Percentiles rank a stretch among this genome's conserved stretches.
Conservation (phyloP, 306 rosid genomes). For the Abrus precatorius region DNA sequence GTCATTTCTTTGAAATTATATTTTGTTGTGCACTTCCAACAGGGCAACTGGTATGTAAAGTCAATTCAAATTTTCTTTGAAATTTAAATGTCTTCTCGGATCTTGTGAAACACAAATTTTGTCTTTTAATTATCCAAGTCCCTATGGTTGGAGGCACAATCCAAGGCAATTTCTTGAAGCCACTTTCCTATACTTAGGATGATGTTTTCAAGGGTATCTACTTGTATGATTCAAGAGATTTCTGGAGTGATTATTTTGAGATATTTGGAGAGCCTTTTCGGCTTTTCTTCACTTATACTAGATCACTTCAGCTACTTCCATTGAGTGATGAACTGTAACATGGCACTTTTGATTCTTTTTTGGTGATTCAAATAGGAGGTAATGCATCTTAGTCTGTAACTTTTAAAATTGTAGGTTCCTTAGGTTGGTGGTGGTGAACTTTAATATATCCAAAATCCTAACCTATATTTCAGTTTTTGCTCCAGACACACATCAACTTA, state of each 20-base stretch:
- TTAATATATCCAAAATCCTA: background rate
- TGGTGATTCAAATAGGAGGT: background rate
- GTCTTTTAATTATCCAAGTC: too few species aligned
- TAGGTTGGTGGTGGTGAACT: background rate
- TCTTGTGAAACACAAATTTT: background rate
- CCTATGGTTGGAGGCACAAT: too few species aligned
- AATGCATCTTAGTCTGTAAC: background rate
- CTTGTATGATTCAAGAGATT: background rate
- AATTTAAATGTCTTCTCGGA: background rate
- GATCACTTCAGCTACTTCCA: background rate
- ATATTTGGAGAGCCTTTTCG: background rate
- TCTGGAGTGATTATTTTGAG: background rate
- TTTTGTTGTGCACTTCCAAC: background rate
- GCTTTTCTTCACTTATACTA: constrained; percentile 7
- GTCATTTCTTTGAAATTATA: background rate
- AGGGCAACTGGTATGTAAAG: background rate
- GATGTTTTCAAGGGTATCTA: background rate
- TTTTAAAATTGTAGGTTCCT: constrained; percentile 11
- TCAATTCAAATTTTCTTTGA: background rate
- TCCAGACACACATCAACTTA: background rate
- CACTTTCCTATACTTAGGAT: background rate
- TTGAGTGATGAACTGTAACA: background rate
- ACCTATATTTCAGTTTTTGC: background rate
- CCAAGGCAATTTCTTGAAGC: too few species aligned
- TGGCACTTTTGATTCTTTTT: background rate